Conservation (phyloP, 1,284 basidiomycete genomes). For the Volvariella volvacea region DNA sequence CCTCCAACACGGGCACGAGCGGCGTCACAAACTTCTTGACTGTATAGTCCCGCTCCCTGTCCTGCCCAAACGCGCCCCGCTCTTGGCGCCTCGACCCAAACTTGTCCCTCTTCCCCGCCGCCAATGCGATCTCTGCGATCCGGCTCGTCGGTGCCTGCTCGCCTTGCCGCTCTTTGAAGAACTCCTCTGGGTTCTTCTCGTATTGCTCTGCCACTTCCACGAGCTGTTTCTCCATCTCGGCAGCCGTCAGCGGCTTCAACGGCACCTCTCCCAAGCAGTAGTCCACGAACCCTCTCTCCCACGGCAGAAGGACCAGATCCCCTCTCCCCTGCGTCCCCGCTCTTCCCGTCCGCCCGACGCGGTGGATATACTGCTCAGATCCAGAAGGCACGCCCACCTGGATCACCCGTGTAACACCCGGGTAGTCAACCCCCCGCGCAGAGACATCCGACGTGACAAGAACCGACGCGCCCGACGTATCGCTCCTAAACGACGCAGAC, state of each 20-base stretch:
- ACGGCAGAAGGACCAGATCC: conserved; percentile 83
- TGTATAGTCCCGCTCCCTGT: no score
- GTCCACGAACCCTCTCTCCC: conserved; percentile 72
- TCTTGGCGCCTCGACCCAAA: no score
- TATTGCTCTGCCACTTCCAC: conserved; percentile 40
- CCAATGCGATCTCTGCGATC: no score
- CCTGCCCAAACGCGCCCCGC: no score
- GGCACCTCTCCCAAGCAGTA: conserved; percentile 67
- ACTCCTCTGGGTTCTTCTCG: conserved; percentile 39
- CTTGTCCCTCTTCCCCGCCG: no score
- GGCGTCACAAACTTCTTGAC: conserved; percentile 10
- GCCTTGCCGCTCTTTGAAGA: conserved; percentile 13
- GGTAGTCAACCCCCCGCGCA: conserved; percentile 88
- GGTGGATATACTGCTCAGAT: conserved; percentile 83
- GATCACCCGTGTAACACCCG: conserved; percentile 87
- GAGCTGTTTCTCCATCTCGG: conserved; percentile 47
- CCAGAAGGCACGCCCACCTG: conserved; percentile 80
- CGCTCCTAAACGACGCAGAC: conserved; percentile 63
- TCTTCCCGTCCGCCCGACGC: conserved; percentile 89
- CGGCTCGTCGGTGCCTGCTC: no score
- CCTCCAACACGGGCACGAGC: conserved; percentile 16
- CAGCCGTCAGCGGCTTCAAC: conserved; percentile 52
- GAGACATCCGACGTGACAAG: conserved; percentile 89
- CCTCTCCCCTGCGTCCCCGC: conserved; percentile 71
- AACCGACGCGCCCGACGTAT: conserved; percentile 54